A percentile compares a stretch with the other conserved stretches of the same genome.
phyloP scores from a whole-genome alignment of 2,329 filamentous ascomycete species.

The Xylariaceae sp. region DNA sequence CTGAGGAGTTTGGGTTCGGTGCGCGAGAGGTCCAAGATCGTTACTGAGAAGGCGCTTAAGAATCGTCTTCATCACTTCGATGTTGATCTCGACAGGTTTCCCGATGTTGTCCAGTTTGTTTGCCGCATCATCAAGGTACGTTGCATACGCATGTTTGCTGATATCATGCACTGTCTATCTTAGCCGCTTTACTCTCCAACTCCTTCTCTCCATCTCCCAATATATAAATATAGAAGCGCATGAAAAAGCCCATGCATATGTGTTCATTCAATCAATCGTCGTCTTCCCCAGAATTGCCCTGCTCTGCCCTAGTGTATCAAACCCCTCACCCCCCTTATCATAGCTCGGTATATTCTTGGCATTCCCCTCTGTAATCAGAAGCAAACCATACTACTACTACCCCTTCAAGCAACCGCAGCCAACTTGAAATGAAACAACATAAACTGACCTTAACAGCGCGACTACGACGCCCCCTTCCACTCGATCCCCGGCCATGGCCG shows the following conservation, averaged over 20 bases:
- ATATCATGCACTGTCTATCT: background rate
- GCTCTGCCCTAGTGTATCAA: background rate
- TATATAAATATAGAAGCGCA: slow-evolving; percentile 14
- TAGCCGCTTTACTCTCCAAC: no score
- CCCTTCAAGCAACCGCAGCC: background rate
- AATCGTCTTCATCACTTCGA: slow-evolving; percentile 86
- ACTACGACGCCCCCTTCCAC: slow-evolving; percentile 45
- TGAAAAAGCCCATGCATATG: slow-evolving; percentile 28
- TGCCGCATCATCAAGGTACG: slow-evolving; percentile 93
- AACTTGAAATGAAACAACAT: background rate
- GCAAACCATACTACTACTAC: background rate
- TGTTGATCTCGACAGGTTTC: slow-evolving; percentile 85
- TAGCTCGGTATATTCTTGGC: slow-evolving; percentile 1
- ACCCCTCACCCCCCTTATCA: slow-evolving; percentile 9
- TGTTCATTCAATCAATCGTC: background rate
- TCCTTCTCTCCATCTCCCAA: no score
- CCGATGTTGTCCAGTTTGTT: slow-evolving; percentile 83
- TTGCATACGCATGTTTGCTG: background rate
- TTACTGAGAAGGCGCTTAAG: slow-evolving; percentile 77
- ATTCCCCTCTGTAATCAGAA: background rate
- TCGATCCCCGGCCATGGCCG: slow-evolving; percentile 62
- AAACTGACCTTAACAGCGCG: slow-evolving; percentile 42
- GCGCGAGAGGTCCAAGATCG: slow-evolving; percentile 75
- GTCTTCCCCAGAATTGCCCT: background rate
- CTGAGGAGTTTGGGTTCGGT: slow-evolving; percentile 89